Base-by-base conservation (phyloP, 2,329 filamentous ascomycete species). In the Curvularia spicifera region DNA sequence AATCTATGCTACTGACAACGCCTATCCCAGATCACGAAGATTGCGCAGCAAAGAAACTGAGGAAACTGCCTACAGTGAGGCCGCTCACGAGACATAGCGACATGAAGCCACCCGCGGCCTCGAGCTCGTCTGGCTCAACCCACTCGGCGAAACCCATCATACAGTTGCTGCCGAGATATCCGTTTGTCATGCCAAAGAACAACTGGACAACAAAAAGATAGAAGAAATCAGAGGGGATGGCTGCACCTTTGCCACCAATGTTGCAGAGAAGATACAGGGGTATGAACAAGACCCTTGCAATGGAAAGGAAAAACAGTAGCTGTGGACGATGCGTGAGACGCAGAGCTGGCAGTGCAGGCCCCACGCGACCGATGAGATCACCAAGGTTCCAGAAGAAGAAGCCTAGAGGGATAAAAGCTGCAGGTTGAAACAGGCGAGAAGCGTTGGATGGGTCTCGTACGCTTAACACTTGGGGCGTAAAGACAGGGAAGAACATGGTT, bases 401-500 rank as follows among this genome's bases (percentile, higher is more conserved):
- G 3, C 86, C 92, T 0, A 97, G 83, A 0, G 95, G 93, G 57
- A 98, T 93, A 75, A 98, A 99, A 15, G 89, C 87, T 0, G 87
- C 82, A 0, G 91, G 87, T 51, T 87, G 85, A 64, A 96, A 85
- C 15, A 96, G 78, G 15, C 82, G 78, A 12, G 83, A 80, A 12
- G 84, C 82, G 61, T 77, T 61, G 67, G 73, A 47, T 68, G 81
- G 58, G 8, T 78, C 70, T 4, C 72, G 76, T 24, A 81, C 76
- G 53, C 72, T 82, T 56, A 71, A 68, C 49, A 83, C 82, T 53
- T 78, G 75, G 49, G 80, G 77, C 0, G 95, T 98, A 78, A 96
- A 96, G 60, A 98, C 91, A 0, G 95, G 95, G 80, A 93, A 98
- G 74, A 95, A 88, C 94, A 99, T 98, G 49, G 93, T 93, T 53